phyloP scores from a whole-genome alignment of 1,284 basidiomycete genomes.

The Puccinia brachypodii region DNA sequence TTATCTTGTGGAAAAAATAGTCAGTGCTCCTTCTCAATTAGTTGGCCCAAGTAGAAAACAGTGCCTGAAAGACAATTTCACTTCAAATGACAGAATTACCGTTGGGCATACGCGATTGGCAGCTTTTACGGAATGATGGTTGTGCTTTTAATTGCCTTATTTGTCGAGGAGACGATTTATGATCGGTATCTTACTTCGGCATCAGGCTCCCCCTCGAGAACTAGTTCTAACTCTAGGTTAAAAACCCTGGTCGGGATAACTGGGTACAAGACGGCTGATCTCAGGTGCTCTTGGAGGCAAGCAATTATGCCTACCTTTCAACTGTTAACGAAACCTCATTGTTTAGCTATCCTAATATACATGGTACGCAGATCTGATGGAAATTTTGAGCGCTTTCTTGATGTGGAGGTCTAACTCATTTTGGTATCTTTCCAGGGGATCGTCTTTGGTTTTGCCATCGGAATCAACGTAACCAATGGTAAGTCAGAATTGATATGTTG shows the following conservation, averaged over 20 bases:
- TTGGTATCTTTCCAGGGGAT: conserved; percentile 5
- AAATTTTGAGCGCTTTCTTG: conserved; percentile 57
- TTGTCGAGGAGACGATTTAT: conserved; percentile 70
- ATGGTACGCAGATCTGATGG: conserved; percentile 59
- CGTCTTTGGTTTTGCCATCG: conserved; percentile 69
- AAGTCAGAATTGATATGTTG: conserved; percentile 56
- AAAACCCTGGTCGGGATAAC: conserved; percentile 69
- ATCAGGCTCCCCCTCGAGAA: conserved; percentile 57
- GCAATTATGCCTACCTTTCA: conserved; percentile 62
- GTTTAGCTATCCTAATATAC: conserved; percentile 64
- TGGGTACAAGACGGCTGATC: conserved; percentile 66
- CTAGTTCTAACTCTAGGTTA: conserved; percentile 57
- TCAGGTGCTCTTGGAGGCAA: conserved; percentile 64
- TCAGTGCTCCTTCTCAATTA: not conserved
- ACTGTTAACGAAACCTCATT: conserved; percentile 68
- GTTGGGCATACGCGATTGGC: conserved; percentile 72
- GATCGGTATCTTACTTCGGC: conserved; percentile 66
- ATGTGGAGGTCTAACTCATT: not conserved
- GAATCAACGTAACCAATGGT: conserved; percentile 72
- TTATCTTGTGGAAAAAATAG: conserved; percentile 37
- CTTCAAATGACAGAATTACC: conserved; percentile 63
- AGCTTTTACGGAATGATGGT: conserved; percentile 65
- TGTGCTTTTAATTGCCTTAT: conserved; percentile 63
- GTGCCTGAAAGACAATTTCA: conserved; percentile 59
- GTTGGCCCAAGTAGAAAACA: conserved; percentile 57